Evolutionary conservation across 768 basidiomycete species (phyloP).

Genomic region (Rhizopogon roseolus): DNA sequence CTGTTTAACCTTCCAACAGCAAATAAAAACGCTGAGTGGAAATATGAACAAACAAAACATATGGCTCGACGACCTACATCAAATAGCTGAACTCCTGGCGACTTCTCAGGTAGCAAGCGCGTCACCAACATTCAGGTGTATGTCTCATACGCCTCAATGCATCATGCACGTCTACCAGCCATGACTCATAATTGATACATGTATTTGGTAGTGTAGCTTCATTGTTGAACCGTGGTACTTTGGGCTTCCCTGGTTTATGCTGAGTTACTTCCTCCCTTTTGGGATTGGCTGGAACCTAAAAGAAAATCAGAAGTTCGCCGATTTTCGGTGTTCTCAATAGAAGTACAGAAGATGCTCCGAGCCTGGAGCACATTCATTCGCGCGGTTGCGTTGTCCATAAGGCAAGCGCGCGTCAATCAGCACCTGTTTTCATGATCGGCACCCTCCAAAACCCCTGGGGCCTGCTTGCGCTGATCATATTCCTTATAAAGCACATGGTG

Average conservation of each 20-base stretch:
- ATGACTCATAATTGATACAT: background rate
- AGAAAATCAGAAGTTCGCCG: background rate
- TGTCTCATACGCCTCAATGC: background rate
- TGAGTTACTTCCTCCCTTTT: background rate
- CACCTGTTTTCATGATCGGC: background rate
- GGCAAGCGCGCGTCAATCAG: background rate
- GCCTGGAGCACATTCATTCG: background rate
- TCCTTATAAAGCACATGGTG: background rate
- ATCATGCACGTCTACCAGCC: background rate
- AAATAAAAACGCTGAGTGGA: background rate
- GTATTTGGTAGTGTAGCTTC: background rate
- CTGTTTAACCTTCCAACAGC: too few relatives aligned
- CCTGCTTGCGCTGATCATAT: background rate
- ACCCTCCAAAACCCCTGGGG: background rate
- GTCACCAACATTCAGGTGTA: background rate
- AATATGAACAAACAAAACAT: background rate
- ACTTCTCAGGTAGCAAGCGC: background rate
- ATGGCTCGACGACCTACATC: background rate
- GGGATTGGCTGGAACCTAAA: background rate
- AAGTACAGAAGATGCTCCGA: background rate
- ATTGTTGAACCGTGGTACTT: background rate
- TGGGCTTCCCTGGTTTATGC: background rate
- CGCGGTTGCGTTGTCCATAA: background rate
- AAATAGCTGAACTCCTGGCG: background rate
- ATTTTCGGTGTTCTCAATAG: background rate